phyloP scores from a whole-genome alignment of 495 filamentous ascomycete genomes.

The Penicillium alfredii region DNA sequence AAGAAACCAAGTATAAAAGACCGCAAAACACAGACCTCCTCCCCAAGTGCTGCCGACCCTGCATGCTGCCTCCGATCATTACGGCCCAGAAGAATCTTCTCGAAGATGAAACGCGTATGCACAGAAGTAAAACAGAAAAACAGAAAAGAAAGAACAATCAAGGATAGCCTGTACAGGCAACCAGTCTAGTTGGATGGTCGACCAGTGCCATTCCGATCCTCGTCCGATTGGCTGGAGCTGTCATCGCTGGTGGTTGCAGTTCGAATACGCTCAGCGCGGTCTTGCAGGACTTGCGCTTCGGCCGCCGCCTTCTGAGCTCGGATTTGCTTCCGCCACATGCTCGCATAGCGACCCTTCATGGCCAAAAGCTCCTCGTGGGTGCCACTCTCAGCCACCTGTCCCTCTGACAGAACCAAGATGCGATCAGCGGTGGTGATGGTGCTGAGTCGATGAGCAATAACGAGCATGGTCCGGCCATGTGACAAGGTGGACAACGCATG shows the following conservation, averaged over 20 bases:
- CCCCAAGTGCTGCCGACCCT: constrained; percentile 3
- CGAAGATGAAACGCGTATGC: too few relatives aligned
- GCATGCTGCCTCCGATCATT: constrained; percentile 11
- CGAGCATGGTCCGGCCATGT: constrained; percentile 76
- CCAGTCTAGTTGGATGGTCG: constrained; percentile 19
- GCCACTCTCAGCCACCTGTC: constrained; percentile 75
- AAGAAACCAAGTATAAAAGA: constrained; percentile 8
- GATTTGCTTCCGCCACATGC: constrained; percentile 96
- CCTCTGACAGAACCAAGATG: constrained; percentile 85
- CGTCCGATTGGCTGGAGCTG: constrained; percentile 49
- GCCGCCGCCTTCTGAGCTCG: constrained; percentile 77
- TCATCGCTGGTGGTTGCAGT: constrained; percentile 43
- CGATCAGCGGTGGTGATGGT: constrained; percentile 94
- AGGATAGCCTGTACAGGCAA: constrained; percentile 9
- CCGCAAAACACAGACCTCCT: constrained; percentile 8
- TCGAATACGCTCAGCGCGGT: constrained; percentile 42
- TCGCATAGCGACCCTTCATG: constrained; percentile 71
- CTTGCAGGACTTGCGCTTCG: constrained; percentile 56
- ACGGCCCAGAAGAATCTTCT: constrained; percentile 9
- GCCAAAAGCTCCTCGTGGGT: constrained; percentile 81
- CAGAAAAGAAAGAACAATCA: constrained; percentile 19
- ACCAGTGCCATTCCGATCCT: constrained; percentile 37
- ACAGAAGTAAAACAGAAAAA: constrained; percentile 24
- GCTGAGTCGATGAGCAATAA: constrained; percentile 83
- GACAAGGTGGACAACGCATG: constrained; percentile 72